These are phyloP conservation scores for Capsella bursapastoris DNA, from an alignment of 345 rosid species.

Conservation along the genomic window DNA sequence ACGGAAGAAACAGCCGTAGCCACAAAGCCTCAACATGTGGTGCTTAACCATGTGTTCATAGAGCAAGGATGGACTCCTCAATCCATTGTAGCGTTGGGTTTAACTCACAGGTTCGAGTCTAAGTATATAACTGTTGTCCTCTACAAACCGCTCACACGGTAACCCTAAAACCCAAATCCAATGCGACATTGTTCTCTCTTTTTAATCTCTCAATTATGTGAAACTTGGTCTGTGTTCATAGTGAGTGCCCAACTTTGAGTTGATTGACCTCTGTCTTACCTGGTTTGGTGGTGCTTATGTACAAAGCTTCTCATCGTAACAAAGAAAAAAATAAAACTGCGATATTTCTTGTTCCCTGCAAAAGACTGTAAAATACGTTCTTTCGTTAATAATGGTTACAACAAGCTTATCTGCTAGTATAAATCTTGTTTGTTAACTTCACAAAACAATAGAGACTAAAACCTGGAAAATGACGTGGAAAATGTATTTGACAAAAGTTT, in stretches of 20 bases:
- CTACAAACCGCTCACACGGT: constrained; percentile 78
- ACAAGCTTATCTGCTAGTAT: neutral
- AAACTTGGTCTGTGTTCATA: constrained; percentile 33
- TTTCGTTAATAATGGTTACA: constrained; percentile 10
- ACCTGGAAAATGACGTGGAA: too few relatives aligned
- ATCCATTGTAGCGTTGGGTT: constrained; percentile 77
- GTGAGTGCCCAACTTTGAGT: constrained; percentile 38
- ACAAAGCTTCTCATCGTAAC: constrained; percentile 37
- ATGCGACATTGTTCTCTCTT: constrained; percentile 13
- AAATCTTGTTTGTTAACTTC: neutral
- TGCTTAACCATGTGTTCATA: constrained; percentile 83
- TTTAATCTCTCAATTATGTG: constrained; percentile 10
- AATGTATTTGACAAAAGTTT: too few relatives aligned
- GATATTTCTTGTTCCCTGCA: neutral
- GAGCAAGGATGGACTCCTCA: constrained; percentile 85
- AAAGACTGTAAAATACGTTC: neutral
- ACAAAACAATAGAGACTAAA: too few relatives aligned
- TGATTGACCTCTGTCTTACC: constrained; percentile 4
- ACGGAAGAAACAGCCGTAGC: constrained; percentile 48
- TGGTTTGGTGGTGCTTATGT: constrained; percentile 31
- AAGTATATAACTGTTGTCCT: constrained; percentile 91
- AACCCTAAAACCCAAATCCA: constrained; percentile 18
- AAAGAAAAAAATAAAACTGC: constrained; percentile 1
- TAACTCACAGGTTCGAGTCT: constrained; percentile 86
- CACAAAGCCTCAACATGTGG: constrained; percentile 77